These are phyloP conservation scores for Venturia carpophila DNA, from an alignment of 2,329 filamentous ascomycete genomes.

Conservation along the genomic window DNA sequence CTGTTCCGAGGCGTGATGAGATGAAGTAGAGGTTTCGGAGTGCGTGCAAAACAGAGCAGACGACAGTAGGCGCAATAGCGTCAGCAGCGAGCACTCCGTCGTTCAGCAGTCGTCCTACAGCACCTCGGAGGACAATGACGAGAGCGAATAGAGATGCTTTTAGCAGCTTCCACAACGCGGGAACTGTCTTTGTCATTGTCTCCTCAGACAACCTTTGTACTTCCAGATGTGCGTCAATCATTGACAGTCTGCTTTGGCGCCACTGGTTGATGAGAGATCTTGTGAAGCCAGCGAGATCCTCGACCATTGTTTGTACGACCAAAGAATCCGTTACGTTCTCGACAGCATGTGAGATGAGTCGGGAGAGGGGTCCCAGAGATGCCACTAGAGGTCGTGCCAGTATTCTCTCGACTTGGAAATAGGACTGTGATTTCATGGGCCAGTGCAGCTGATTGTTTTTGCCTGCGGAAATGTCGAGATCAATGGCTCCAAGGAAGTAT, in stretches of 20 bases:
- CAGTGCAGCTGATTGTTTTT: constrained; percentile 53
- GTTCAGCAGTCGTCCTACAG: constrained; percentile 57
- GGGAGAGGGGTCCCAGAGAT: constrained; percentile 60
- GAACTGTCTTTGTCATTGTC: constrained; percentile 58
- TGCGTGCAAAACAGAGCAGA: constrained; percentile 62
- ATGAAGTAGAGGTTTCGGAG: constrained; percentile 77
- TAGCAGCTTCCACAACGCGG: constrained; percentile 66
- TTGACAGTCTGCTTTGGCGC: constrained; percentile 65
- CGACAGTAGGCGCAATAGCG: constrained; percentile 55
- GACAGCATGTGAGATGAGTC: constrained; percentile 56
- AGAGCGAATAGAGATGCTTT: constrained; percentile 68
- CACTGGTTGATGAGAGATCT: constrained; percentile 61
- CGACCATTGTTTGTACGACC: constrained; percentile 47
- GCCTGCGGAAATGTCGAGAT: constrained; percentile 55
- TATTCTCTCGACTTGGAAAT: constrained; percentile 49
- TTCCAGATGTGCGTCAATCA: constrained; percentile 63
- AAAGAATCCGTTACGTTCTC: constrained; percentile 47
- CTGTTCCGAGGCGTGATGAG: constrained; percentile 63
- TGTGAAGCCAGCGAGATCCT: constrained; percentile 60
- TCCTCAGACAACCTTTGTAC: constrained; percentile 54
- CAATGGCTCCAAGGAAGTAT: constrained; percentile 64
- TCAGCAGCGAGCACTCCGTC: constrained; percentile 49
- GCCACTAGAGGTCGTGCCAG: constrained; percentile 54
- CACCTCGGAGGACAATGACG: constrained; percentile 65
- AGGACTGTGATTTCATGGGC: constrained; percentile 54